Evolutionary conservation across 2,329 filamentous ascomycete genomes (phyloP).

Genomic region (Pezicula radicicola): DNA sequence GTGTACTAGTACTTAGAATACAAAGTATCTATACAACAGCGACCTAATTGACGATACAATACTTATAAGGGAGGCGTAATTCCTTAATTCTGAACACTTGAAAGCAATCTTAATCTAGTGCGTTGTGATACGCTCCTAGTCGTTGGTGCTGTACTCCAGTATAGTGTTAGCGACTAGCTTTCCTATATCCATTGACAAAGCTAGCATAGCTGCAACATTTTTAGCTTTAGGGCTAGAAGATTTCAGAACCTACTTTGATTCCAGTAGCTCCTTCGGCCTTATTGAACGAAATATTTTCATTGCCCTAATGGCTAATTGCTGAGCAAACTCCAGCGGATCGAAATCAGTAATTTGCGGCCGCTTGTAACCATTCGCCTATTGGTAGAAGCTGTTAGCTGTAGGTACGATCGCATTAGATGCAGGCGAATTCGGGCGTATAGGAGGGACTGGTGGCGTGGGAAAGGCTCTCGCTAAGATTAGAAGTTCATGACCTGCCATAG

Average conservation of each 20-base stretch:
- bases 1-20: too few relatives aligned
- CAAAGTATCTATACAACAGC: too few relatives aligned
- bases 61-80: neutral
- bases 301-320: neutral
- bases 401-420: neutral
- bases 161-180: neutral
- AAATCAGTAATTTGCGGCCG: neutral
- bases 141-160: neutral
- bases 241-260: neutral
- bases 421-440: neutral
- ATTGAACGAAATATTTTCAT: neutral
- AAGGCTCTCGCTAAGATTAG: too few relatives aligned
- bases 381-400: neutral
- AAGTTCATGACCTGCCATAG: too few relatives aligned
- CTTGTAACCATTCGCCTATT: neutral
- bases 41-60: constrained; percentile 38
- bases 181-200: neutral
- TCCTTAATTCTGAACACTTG: neutral
- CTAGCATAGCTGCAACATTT: neutral
- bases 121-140: neutral
- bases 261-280: too few relatives aligned
- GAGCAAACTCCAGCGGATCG: neutral
- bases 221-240: neutral
- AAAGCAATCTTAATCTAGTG: neutral
- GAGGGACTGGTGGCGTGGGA: too few relatives aligned